phyloP scores from a whole-genome alignment of 495 filamentous ascomycete species.

The Xylaria palmicola region DNA sequence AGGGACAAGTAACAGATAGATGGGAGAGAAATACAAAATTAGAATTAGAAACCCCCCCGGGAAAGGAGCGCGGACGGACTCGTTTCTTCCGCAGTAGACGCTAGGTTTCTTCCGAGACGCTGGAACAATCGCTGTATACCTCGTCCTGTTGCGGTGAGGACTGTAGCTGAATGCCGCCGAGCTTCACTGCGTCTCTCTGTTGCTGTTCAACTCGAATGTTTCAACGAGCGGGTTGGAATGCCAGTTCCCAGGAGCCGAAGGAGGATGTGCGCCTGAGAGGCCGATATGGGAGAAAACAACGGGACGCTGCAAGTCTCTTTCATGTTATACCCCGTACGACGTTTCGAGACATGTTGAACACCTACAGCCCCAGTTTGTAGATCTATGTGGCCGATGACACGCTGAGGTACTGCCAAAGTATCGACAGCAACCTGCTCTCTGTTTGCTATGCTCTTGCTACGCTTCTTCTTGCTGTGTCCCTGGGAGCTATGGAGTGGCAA shows the following conservation, averaged over 20 bases:
- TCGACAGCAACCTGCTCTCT: constrained; percentile 2
- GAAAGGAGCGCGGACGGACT: not conserved
- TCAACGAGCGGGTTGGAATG: constrained; percentile 29
- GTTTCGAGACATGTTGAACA: constrained; percentile 24
- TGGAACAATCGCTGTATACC: constrained; percentile 17
- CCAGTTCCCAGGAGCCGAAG: constrained; percentile 23
- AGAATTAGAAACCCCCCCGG: not conserved
- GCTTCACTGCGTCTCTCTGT: constrained; percentile 26
- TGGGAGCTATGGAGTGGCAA: constrained; percentile 9
- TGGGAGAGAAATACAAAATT: constrained; percentile 12
- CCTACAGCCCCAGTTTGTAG: constrained; percentile 1
- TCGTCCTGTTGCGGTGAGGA: constrained; percentile 13
- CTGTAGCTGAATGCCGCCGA: constrained; percentile 22
- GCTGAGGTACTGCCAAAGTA: constrained; percentile 3
- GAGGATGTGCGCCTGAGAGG: constrained; percentile 15
- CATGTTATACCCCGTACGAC: constrained; percentile 35
- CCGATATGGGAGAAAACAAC: constrained; percentile 19
- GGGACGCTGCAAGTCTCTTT: constrained; percentile 31
- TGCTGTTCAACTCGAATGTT: constrained; percentile 33
- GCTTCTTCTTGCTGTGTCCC: not conserved
- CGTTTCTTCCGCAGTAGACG: constrained; percentile 1
- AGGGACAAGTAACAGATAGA: no score
- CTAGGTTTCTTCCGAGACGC: not conserved
- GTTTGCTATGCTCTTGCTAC: constrained; percentile 4
- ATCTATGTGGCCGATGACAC: not conserved